Base-by-base conservation (phyloP, 768 basidiomycete genomes). In the Boletus huronensis region DNA sequence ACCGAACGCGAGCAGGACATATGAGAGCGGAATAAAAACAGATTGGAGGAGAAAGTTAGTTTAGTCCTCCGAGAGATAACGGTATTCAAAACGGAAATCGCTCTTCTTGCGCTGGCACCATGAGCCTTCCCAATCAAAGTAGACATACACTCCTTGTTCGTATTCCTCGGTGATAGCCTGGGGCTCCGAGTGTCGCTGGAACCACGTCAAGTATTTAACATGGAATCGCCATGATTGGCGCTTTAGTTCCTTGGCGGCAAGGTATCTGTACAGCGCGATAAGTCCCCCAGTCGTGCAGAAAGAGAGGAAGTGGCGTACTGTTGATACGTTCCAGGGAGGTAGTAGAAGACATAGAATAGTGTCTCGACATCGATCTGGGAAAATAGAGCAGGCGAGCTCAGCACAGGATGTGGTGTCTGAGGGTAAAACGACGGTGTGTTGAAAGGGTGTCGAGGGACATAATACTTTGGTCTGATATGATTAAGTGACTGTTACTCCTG, bases 151-250 rank as follows among this genome's bases (percentile, higher is more conserved):
- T 14, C 97, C 97, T 75, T 98, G 95, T 73, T 99, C 97, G 71
- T 98, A 99, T 70, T 98, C 96, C 64, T 98, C 96, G 49, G 97
- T 99, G 70, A 99, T 98, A 2, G 94, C 94, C 66, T 96, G 93
- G 9, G 97, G 97, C 66, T 98, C 95, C 23, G 93, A 94, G 65
- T 97, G 93, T 35, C 97, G 84, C 72, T 98, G 97, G 83, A 99
- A 99, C 95, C 97, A 99, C 29, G 97, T 99, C 57, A 99, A 76
- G 70, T 98, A 99, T 74, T 98, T 98, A 57, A 98, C 91, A 72
- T 99, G 97, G 79, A 98, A 99, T 46, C 97, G 85, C 97, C 97
- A 99, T 38, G 93, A 94, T 69, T 98, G 96, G 47, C 90, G 82
- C 76, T 98, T 98, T 59, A 99, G 78, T 72, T 99, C 97, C 67